These are phyloP conservation scores for Tanozyma kutaoensis DNA, from an alignment of 805 yeast genomes.

Conservation along the genomic window DNA sequence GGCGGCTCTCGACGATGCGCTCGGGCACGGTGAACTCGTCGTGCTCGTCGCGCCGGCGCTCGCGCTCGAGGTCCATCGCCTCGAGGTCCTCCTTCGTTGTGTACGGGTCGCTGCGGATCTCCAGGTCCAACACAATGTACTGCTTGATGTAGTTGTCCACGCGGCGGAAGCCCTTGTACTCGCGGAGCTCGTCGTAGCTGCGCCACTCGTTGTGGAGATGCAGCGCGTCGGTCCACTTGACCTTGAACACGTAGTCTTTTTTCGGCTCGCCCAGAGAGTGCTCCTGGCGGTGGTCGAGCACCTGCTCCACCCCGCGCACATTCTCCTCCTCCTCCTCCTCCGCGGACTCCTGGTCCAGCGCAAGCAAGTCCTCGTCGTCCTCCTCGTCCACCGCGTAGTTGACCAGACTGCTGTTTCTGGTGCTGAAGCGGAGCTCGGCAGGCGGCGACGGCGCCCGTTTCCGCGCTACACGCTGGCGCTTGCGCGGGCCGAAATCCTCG, in stretches of 20 bases:
- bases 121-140: constrained; percentile 57
- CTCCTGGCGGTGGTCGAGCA: constrained; percentile 25
- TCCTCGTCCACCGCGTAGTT: constrained; percentile 68
- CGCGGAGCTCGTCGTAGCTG: constrained; percentile 37
- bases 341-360: constrained; percentile 21
- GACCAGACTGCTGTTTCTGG: constrained; percentile 54
- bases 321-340: constrained; percentile 15
- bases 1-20: constrained; percentile 76
- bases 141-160: constrained; percentile 85
- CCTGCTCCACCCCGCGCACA: constrained; percentile 22
- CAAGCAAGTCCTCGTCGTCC: constrained; percentile 39
- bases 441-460: constrained; percentile 10
- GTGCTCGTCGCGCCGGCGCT: constrained; percentile 70
- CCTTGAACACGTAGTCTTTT: constrained; percentile 39
- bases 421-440: constrained; percentile 58
- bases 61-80: constrained; percentile 84
- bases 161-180: constrained; percentile 64
- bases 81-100: constrained; percentile 89
- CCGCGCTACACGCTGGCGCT: constrained; percentile 1
- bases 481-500: constrained; percentile 5
- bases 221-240: constrained; percentile 82
- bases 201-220: constrained; percentile 97
- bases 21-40: constrained; percentile 80
- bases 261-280: constrained; percentile 41
- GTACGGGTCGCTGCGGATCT: constrained; percentile 63